These are phyloP conservation scores for Phytophthora tubulina DNA, from an alignment of 352 stramenopile species.

Conservation along the genomic window DNA sequence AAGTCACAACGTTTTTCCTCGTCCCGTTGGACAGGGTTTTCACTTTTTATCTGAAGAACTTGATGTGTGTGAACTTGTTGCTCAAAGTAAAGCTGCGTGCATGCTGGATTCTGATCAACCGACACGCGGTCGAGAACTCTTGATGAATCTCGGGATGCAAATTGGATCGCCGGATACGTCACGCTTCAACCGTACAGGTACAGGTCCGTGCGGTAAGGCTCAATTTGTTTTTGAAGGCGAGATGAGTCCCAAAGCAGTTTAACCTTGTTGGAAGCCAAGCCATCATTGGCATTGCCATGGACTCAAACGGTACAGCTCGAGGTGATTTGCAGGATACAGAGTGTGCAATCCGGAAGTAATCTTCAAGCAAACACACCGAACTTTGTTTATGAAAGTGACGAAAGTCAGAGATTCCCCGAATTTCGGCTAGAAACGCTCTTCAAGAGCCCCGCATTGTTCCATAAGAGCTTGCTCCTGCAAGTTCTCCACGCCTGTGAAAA, in stretches of 20 bases:
- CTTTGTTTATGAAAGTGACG: slow-evolving; percentile 5
- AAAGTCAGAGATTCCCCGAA: neutral
- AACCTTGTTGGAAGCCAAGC: no score
- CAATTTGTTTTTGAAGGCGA: slow-evolving; percentile 4
- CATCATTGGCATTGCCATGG: no score
- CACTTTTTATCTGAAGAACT: slow-evolving; percentile 2
- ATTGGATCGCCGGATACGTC: neutral
- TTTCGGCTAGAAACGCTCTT: no score
- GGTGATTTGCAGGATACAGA: neutral
- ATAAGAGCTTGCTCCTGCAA: no score
- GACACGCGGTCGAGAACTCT: slow-evolving; percentile 10
- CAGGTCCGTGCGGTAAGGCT: neutral
- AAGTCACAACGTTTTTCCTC: neutral
- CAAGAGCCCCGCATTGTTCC: no score
- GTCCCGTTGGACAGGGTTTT: slow-evolving; percentile 8
- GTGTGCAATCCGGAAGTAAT: slow-evolving; percentile 1
- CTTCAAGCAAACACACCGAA: neutral
- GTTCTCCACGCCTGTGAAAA: no score
- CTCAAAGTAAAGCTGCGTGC: neutral
- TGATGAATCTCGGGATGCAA: slow-evolving; percentile 18
- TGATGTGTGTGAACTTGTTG: slow-evolving; percentile 8
- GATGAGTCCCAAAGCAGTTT: neutral
- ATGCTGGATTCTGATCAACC: neutral
- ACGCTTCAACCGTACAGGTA: neutral
- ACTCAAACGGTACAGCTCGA: neutral